Conservation (phyloP, 2,329 filamentous ascomycete species). For the Cyphellophora europaea region DNA sequence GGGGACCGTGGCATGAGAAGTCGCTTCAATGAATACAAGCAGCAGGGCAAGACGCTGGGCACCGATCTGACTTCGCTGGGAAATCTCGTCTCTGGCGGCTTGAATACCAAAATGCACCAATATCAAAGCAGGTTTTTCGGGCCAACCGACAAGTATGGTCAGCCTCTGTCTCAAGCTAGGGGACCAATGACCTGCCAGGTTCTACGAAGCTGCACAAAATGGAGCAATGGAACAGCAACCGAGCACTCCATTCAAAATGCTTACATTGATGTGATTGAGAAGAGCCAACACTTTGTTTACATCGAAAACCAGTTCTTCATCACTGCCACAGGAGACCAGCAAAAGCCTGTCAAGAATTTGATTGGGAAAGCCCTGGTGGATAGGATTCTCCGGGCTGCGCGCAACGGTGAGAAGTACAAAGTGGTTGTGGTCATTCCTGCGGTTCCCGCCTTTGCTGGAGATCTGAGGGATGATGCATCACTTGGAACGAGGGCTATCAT, state of each 20-base stretch:
- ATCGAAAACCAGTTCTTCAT: constrained; percentile 89
- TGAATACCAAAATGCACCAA: constrained; percentile 34
- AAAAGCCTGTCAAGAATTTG: constrained; percentile 65
- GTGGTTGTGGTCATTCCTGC: constrained; percentile 71
- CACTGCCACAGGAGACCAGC: constrained; percentile 62
- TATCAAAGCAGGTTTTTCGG: constrained; percentile 21
- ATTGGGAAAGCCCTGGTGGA: constrained; percentile 72
- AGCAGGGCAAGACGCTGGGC: constrained; percentile 20
- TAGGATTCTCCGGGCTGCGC: constrained; percentile 61
- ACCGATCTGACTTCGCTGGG: constrained; percentile 29
- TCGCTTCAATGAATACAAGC: constrained; percentile 22
- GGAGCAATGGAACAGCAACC: constrained; percentile 49
- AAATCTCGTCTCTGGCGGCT: constrained; percentile 28
- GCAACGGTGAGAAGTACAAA: constrained; percentile 58
- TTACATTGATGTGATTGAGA: constrained; percentile 62
- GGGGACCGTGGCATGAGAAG: constrained; percentile 24
- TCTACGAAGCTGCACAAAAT: constrained; percentile 40
- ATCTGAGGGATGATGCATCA: constrained; percentile 62
- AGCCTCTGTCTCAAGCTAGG: constrained; percentile 10
- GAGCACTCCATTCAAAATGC: constrained; percentile 82
- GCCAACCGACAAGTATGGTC: constrained; percentile 13
- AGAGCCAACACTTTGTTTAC: constrained; percentile 64
- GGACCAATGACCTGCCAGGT: constrained; percentile 25
- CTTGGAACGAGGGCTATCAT: constrained; percentile 76
- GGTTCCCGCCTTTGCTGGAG: constrained; percentile 74